Base-by-base conservation (phyloP, 768 basidiomycete genomes). In the Leccinum longicurvipes region DNA sequence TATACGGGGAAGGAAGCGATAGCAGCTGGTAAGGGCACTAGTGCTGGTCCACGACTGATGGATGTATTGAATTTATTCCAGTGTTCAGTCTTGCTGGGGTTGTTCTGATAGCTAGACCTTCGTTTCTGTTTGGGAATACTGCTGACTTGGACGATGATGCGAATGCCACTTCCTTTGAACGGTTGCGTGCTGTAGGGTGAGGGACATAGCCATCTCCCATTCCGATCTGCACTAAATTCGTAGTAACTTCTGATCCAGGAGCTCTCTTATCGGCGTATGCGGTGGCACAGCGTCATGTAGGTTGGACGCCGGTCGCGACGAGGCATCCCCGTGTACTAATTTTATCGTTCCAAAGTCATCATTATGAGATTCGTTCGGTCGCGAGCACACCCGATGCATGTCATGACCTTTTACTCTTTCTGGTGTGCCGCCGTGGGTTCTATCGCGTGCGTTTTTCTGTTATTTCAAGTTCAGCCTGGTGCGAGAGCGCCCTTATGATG, bases 71-170 rank as follows among this genome's bases (percentile, higher is more conserved):
- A 21, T 15, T 10, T 3, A 47, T 21, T 47, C 17, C 62, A 82
- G 82, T 87, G 8, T 77, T 80, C 47, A 87, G 89, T 68, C 76
- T 95, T 34, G 41, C 80, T 10, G 93, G 93, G 0, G 91, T 93
- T 9, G 68, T 94, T 12, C 76, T 93, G 9, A 91, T 97, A 47
- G 89, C 92, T 11, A 78, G 90, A 36, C 93, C 93, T 0, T 72
- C 79, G 0, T 83, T 84, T 50, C 61, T 95, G 8, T 95, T 97
- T 61, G 87, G 86, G 3, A 54, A 59, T 53, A 50, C 45, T 24
- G 12, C 24, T 3, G 28, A 50, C 8, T 47, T 27, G 15, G 57
- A 55, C 17, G 49, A 25, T 12, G 56, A 50, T 15, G n/a, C 36
- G 11, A 11, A 6, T 19, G 50, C 56, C 10, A 58, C 57, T 62